phyloP scores from a whole-genome alignment of 306 rosid genomes.

The Trifolium fragiferum region DNA sequence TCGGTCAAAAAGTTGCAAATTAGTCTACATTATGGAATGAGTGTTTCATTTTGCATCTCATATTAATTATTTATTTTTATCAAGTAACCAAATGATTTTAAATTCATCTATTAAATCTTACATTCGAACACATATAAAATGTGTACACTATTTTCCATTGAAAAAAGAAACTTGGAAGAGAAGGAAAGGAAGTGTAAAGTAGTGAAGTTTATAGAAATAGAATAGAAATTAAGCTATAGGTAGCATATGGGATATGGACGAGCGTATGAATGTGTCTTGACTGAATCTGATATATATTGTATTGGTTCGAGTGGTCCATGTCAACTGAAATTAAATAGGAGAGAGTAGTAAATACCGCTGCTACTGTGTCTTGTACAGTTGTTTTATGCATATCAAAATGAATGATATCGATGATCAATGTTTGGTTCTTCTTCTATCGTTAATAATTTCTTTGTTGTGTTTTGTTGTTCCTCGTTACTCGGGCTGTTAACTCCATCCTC shows the following conservation, averaged over 20 bases:
- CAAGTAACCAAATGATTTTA: too few species aligned
- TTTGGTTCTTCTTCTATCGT: neutral
- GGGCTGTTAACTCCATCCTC: constrained; percentile 48
- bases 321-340: neutral
- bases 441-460: neutral
- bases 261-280: neutral
- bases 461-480: constrained; percentile 46
- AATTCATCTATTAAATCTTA: too few species aligned
- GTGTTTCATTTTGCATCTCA: too few species aligned
- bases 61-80: too few species aligned
- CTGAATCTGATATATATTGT: neutral
- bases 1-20: too few species aligned
- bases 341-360: constrained; percentile 42
- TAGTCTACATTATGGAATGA: too few species aligned
- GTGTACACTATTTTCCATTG: neutral
- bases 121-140: too few species aligned
- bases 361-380: constrained; percentile 37
- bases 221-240: neutral
- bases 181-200: neutral
- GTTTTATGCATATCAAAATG: neutral
- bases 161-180: neutral
- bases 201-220: neutral
- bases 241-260: neutral
- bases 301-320: constrained; percentile 44
- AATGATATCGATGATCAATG: neutral